Evolutionary conservation across 78 protist species (phyloP).

Genomic region (Salpingoeca rosetta): DNA sequence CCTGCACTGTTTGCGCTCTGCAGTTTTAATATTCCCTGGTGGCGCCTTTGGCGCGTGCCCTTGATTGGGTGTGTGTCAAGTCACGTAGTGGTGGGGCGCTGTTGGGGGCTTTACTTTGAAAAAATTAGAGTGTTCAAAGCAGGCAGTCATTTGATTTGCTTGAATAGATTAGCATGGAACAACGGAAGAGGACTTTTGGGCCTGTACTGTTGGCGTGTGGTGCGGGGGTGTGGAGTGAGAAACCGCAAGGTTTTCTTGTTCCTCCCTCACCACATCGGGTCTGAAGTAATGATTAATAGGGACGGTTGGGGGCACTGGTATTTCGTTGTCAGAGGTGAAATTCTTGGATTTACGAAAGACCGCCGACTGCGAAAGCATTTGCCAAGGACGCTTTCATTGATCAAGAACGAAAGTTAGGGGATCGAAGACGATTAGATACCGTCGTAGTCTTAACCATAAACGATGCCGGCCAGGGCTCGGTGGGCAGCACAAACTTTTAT

Average conservation of each 20-base stretch:
- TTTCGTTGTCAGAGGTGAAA: slow-evolving; percentile 85
- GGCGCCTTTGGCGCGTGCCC: not conserved
- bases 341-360: slow-evolving; percentile 76
- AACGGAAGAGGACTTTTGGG: slow-evolving; percentile 31
- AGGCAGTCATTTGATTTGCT: slow-evolving; percentile 52
- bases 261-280: too few species aligned
- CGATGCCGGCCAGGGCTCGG: slow-evolving; percentile 84
- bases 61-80: too few species aligned
- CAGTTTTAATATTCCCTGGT: slow-evolving; percentile 5
- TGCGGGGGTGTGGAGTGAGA: too few species aligned
- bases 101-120: slow-evolving; percentile 60
- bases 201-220: slow-evolving; percentile 43
- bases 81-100: too few species aligned
- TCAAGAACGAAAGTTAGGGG: slow-evolving; percentile 91
- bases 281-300: slow-evolving; percentile 68
- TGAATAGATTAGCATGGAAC: slow-evolving; percentile 68
- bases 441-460: slow-evolving; percentile 90
- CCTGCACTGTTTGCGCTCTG: too few species aligned
- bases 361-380: slow-evolving; percentile 82
- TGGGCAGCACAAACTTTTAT: too few species aligned
- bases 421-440: slow-evolving; percentile 90
- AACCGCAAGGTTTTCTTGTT: too few species aligned
- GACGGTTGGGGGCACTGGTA: slow-evolving; percentile 74
- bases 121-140: slow-evolving; percentile 82
- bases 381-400: slow-evolving; percentile 79